phyloP scores from a whole-genome alignment of 1,284 basidiomycete species.

The Hymenochaete sp. region DNA sequence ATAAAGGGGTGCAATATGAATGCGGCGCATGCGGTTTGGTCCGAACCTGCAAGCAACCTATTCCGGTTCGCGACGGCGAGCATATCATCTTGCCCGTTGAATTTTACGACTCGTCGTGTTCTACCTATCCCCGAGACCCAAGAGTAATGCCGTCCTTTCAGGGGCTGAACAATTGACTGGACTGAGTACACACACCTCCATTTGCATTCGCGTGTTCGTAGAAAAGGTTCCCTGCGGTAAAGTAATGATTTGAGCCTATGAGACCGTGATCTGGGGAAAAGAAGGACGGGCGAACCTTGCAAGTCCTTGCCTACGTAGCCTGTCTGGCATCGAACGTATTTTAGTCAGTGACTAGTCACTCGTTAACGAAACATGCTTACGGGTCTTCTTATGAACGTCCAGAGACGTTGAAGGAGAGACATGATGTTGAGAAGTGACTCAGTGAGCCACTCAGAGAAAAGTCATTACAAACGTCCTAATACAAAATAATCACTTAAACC shows the following conservation, averaged over 20 bases:
- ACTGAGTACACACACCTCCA: constrained; percentile 16
- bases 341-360: background rate
- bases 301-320: constrained; percentile 17
- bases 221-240: constrained; percentile 20
- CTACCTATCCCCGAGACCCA: constrained; percentile 15
- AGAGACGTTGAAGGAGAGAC: constrained; percentile 14
- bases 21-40: constrained; percentile 10
- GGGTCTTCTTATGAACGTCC: constrained; percentile 16
- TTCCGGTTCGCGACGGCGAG: constrained; percentile 15
- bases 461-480: background rate
- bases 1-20: background rate
- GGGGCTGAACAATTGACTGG: background rate
- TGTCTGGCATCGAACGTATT: constrained; percentile 7
- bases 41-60: constrained; percentile 12
- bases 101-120: constrained; percentile 20
- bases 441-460: background rate
- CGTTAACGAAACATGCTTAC: constrained; percentile 3
- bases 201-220: constrained; percentile 20
- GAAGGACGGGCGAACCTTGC: constrained; percentile 7
- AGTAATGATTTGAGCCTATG: background rate
- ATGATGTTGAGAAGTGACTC: background rate
- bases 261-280: background rate
- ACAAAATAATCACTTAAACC: too few species aligned
- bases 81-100: constrained; percentile 19
- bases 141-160: background rate